These are phyloP conservation scores for Chlamydomonas incerta DNA, from an alignment of 139 green algal genomes.

Conservation along the genomic window DNA sequence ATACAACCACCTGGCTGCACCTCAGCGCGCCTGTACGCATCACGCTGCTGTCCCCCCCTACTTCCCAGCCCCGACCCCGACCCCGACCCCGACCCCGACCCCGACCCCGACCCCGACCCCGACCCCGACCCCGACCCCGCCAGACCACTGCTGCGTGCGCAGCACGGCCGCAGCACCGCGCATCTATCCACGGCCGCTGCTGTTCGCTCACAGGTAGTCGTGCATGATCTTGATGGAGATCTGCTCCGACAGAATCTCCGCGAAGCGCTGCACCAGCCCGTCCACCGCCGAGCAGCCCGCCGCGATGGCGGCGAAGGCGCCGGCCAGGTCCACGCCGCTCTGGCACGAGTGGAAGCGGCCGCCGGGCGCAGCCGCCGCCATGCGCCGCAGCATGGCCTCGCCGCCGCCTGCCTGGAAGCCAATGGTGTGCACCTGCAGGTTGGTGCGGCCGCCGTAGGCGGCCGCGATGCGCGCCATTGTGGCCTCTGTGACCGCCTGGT, in stretches of 20 bases:
- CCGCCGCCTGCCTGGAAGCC: slow-evolving; percentile 49
- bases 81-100: no score
- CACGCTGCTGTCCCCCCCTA: no score
- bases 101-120: no score
- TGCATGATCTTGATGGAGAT: slow-evolving; percentile 55
- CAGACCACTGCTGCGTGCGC: no score
- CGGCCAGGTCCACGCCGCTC: slow-evolving; percentile 45
- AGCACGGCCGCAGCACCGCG: no score
- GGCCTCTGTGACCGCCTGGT: not conserved
- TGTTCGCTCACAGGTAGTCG: slow-evolving; percentile 48
- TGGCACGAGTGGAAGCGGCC: slow-evolving; percentile 50
- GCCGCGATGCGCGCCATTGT: slow-evolving; percentile 11
- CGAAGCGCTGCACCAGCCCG: slow-evolving; percentile 53
- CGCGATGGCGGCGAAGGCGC: slow-evolving; percentile 50
- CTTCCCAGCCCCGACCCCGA: no score
- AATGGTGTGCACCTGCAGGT: slow-evolving; percentile 61
- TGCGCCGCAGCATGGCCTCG: slow-evolving; percentile 31
- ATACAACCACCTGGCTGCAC: no score
- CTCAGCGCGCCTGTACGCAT: no score
- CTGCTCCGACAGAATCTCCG: slow-evolving; percentile 55
- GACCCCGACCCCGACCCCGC: no score
- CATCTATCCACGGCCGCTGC: no score
- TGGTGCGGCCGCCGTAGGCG: not conserved
- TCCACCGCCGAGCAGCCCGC: slow-evolving; percentile 49
- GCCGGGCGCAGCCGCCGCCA: slow-evolving; percentile 30